A percentile compares a stretch with the other conserved stretches of the same genome.
These are phyloP conservation scores for Omphalotus guepiniiformis DNA, from an alignment of 768 basidiomycete genomes.

Conservation along the genomic window DNA sequence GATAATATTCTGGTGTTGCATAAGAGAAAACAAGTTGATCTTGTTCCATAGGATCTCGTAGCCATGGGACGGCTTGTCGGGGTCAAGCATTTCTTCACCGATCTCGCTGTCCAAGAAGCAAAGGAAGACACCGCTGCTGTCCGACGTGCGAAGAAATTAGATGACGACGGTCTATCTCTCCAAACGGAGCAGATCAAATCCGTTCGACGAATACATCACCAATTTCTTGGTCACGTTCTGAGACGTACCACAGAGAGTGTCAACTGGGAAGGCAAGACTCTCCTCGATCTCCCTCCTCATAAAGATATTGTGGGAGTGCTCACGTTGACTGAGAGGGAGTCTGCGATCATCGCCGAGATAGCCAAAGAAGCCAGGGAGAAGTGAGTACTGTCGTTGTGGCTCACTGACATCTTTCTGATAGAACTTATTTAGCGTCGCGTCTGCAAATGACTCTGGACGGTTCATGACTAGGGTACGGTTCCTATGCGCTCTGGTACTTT, in stretches of 20 bases:
- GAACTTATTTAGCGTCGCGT: no score
- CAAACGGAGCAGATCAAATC: neutral
- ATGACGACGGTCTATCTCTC: neutral
- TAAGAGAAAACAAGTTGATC: neutral
- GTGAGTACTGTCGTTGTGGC: no score
- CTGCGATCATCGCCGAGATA: no score
- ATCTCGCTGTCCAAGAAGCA: neutral
- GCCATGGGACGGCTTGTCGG: neutral
- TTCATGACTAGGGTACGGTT: no score
- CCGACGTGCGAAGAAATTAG: neutral
- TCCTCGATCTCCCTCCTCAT: neutral
- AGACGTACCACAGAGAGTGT: neutral
- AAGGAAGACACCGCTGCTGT: neutral
- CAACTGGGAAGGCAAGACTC: neutral
- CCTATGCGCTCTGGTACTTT: no score
- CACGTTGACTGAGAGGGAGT: no score
- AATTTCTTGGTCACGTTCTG: neutral
- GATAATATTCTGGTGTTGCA: neutral
- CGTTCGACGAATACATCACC: neutral
- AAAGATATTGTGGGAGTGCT: no score
- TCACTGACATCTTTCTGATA: no score
- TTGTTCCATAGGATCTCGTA: neutral
- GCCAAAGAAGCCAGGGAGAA: no score
- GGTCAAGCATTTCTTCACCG: neutral
- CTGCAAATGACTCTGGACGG: no score